phyloP scores from a whole-genome alignment of 352 stramenopile genomes.

The Pythium coloratum region DNA sequence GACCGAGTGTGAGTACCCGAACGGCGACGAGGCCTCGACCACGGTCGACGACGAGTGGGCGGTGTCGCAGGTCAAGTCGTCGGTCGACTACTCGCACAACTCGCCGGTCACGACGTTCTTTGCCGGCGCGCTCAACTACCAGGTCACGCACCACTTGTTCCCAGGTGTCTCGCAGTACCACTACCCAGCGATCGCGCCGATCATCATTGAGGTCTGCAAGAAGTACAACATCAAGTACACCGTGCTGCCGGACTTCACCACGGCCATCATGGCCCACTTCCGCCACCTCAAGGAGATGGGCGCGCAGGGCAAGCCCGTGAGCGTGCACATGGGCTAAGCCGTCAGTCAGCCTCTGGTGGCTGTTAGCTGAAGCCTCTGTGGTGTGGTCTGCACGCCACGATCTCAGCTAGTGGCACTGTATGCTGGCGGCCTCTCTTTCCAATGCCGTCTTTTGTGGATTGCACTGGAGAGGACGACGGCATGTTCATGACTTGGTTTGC shows the following conservation, averaged over 20 bases:
- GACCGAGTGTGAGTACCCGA: conserved; percentile 89
- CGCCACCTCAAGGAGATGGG: conserved; percentile 91
- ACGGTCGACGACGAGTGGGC: conserved; percentile 91
- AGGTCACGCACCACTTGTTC: conserved; percentile 93
- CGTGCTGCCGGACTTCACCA: conserved; percentile 79
- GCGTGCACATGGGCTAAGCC: conserved; percentile 83
- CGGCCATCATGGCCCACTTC: conserved; percentile 84
- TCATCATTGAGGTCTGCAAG: conserved; percentile 92
- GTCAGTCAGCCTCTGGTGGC: neutral
- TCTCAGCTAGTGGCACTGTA: neutral
- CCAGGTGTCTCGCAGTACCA: conserved; percentile 94
- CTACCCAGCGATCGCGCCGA: conserved; percentile 91
- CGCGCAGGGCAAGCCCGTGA: conserved; percentile 68
- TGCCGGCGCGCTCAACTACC: conserved; percentile 96
- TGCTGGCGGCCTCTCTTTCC: neutral
- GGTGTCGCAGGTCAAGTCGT: conserved; percentile 93
- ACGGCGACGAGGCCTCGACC: conserved; percentile 54
- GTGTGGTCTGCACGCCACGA: neutral
- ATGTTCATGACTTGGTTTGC: neutral
- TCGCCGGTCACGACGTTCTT: conserved; percentile 90
- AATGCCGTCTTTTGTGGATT: too few species aligned
- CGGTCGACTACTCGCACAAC: conserved; percentile 91
- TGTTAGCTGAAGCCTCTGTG: neutral
- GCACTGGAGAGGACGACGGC: neutral
- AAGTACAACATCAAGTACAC: conserved; percentile 94